Conservation (phyloP, 2,329 filamentous ascomycete species). For the Arthrobotrys entomopaga region DNA sequence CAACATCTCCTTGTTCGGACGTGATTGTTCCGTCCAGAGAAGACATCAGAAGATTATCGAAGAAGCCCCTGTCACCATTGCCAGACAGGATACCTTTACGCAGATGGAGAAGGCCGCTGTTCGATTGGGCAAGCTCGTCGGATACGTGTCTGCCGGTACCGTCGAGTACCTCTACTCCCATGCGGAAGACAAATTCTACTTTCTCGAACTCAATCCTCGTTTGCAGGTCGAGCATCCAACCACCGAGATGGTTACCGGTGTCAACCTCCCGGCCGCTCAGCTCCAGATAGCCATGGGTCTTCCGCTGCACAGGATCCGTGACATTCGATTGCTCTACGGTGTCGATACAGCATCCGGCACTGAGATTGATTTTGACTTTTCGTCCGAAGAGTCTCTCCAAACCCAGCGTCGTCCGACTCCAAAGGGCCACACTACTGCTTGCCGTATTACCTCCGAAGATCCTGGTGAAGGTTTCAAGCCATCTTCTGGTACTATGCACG, state of each 20-base stretch:
- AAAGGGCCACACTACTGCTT: constrained; percentile 97
- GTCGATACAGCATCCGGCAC: constrained; percentile 87
- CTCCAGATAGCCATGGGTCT: constrained; percentile 99
- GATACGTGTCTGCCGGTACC: constrained; percentile 97
- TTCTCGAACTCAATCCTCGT: constrained; percentile 97
- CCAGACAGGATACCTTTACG: constrained; percentile 86
- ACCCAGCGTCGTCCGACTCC: constrained; percentile 89
- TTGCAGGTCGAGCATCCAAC: constrained; percentile 99
- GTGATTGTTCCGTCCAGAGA: constrained; percentile 98
- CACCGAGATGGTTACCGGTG: constrained; percentile 98
- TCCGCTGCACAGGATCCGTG: constrained; percentile 90
- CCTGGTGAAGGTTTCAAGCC: constrained; percentile 99
- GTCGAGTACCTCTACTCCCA: constrained; percentile 99
- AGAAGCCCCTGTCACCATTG: constrained; percentile 96
- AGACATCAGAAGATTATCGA: constrained; percentile 99
- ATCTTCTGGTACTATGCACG: constrained; percentile 98
- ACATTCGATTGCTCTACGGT: constrained; percentile 95
- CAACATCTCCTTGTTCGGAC: constrained; percentile 98
- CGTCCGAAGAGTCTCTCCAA: constrained; percentile 81
- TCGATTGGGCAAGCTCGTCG: constrained; percentile 89
- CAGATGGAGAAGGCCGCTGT: constrained; percentile 97
- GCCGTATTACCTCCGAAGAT: constrained; percentile 98
- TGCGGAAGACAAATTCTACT: constrained; percentile 98
- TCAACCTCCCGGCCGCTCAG: constrained; percentile 95
- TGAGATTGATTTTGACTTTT: constrained; percentile 97